Evolutionary conservation across 495 filamentous ascomycete species (phyloP), one percentile per base, ranked within the genome.

Genomic region (Penicillium lividum): DNA sequence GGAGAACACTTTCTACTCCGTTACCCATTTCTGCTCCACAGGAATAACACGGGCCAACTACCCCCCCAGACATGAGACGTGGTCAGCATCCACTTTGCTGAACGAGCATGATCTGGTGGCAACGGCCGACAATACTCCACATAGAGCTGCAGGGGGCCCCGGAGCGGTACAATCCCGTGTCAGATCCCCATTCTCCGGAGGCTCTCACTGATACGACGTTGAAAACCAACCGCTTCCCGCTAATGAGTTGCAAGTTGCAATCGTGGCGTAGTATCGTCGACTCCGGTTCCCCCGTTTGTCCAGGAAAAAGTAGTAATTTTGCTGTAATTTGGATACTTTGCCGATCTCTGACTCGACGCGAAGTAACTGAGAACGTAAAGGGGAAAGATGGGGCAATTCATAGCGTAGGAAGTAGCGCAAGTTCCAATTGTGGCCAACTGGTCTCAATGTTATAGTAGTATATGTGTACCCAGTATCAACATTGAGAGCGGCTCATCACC

Each of bases 31-130:
- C 22, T 22, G 22, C 22, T 22, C 22, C 22, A 22, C 22, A 22
- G 22, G 22, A 22, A 22, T 22, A 22, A 22, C 22, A 22, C 22
- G 22, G 22, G 2, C 22, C 22, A 22, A 22, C 31, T 10, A 33
- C 0, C 31, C 31, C 31, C 31, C 31, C 5, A 10, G 9, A 16
- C 38, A 5, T 16, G 15, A 16, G 38, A 40, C 38, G 38, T 40
- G 38, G 33, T 36, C 33, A 36, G 15, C 38, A 40, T 40, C 38
- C 38, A 40, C 38, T 13, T 22, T 45, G 40, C 5, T 45, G 11
- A 18, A 25, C 5, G 7, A 53, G 55, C 47, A 45, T 56, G 65
- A 68, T 68, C 65, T 68, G 57, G 59, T 68, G 62, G 63, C 58
- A 68, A 68, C 58, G 66, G 53, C 54, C 61, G 56, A 40, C 53